Percentiles rank a stretch among this genome's conserved stretches.
Evolutionary conservation across 257 asterid species (phyloP).

Genomic region (Nicotiana undulata): DNA sequence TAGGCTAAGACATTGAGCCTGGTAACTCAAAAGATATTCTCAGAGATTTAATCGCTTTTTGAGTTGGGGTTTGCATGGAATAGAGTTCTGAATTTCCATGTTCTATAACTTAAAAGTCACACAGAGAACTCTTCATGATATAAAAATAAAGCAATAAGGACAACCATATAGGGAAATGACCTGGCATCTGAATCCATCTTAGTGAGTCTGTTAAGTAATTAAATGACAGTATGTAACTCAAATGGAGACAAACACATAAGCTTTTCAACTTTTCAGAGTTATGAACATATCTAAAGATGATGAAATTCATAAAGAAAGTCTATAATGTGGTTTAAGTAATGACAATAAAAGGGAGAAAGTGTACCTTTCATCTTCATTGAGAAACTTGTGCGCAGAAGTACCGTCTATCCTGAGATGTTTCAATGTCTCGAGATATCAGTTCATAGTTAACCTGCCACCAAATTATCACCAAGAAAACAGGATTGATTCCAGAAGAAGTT

Average conservation of each 20-base stretch:
- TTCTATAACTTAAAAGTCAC: background rate
- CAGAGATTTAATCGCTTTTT: too few relatives aligned
- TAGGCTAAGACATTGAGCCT: background rate
- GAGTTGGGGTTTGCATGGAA: background rate
- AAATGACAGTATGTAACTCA: background rate
- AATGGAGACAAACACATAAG: background rate
- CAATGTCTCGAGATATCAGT: background rate
- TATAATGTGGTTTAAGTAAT: background rate
- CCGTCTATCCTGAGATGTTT: background rate
- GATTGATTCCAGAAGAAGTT: background rate
- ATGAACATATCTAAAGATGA: background rate
- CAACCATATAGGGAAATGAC: background rate
- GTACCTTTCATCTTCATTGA: background rate
- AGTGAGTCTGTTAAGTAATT: background rate
- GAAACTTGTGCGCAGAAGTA: background rate
- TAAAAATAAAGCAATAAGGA: background rate
- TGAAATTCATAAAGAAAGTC: background rate
- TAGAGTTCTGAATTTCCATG: background rate
- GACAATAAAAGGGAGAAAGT: too few relatives aligned
- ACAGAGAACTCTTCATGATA: background rate
- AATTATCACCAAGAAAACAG: background rate
- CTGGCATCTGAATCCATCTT: background rate
- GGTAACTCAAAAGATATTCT: background rate
- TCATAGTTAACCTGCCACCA: background rate
- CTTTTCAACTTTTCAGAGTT: background rate